Percentiles rank a stretch among this genome's conserved stretches.
These are phyloP conservation scores for Hibiscus syriacus DNA, from an alignment of 345 rosid species.

Conservation along the genomic window DNA sequence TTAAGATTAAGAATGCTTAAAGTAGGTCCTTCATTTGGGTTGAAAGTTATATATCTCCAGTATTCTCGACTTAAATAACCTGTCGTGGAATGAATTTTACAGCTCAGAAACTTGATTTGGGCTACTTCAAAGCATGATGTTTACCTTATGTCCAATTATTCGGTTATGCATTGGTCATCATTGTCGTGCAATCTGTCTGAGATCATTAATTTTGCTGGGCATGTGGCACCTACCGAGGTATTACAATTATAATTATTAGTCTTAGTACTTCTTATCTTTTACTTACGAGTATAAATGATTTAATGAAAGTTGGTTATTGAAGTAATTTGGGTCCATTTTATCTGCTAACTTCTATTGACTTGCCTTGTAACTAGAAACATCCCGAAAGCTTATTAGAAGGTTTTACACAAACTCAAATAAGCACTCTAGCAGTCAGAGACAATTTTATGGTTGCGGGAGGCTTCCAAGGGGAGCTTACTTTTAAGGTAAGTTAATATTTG, in stretches of 20 bases:
- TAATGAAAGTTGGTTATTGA: no score
- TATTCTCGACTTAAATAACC: neutral
- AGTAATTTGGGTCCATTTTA: neutral
- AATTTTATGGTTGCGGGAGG: no score
- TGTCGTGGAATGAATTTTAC: constrained; percentile 12
- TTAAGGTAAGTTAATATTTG: constrained; percentile 26
- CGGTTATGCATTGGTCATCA: constrained; percentile 57
- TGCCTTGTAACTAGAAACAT: constrained; percentile 30
- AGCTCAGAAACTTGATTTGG: constrained; percentile 74
- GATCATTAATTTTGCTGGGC: constrained; percentile 57
- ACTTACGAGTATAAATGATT: neutral
- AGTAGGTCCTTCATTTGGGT: no score
- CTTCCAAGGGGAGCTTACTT: constrained; percentile 47
- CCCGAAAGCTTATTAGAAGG: constrained; percentile 38
- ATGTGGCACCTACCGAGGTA: constrained; percentile 68
- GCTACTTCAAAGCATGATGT: constrained; percentile 66
- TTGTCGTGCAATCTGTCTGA: constrained; percentile 35
- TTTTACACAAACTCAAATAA: no score
- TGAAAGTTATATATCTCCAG: no score
- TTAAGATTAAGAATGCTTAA: no score
- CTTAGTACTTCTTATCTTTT: neutral
- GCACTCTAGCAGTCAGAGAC: no score
- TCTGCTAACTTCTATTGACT: constrained; percentile 4
- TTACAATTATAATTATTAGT: neutral
- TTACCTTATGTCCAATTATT: no score